These are phyloP conservation scores for Roridomyces roridus DNA, from an alignment of 768 basidiomycete species.

Conservation along the genomic window DNA sequence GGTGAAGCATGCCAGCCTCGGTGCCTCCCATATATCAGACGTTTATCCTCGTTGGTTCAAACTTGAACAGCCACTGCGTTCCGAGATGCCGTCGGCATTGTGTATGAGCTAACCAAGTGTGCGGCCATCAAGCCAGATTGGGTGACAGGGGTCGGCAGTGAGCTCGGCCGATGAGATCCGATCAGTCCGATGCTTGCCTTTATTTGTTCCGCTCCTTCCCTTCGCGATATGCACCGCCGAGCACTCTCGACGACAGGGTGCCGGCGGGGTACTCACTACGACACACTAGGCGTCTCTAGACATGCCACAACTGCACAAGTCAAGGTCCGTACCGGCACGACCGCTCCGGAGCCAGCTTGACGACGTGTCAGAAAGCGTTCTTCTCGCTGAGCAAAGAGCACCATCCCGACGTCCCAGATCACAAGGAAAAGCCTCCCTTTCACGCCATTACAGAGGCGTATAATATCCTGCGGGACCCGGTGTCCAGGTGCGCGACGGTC, in stretches of 20 bases:
- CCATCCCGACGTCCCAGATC: slow-evolving; percentile 21
- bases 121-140: too few species aligned
- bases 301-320: slow-evolving; percentile 11
- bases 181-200: neutral
- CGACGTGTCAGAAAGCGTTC: neutral
- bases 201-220: neutral
- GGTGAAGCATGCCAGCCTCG: neutral
- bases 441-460: slow-evolving; percentile 24
- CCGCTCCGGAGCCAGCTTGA: too few species aligned
- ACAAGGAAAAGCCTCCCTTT: slow-evolving; percentile 17
- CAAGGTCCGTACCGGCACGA: slow-evolving; percentile 14
- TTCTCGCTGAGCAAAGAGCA: slow-evolving; percentile 20
- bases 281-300: slow-evolving; percentile 5
- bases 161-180: too few species aligned
- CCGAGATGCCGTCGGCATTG: too few species aligned
- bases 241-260: slow-evolving; percentile 15
- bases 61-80: too few species aligned
- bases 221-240: slow-evolving; percentile 19
- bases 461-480: slow-evolving; percentile 22
- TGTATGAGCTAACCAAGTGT: too few species aligned
- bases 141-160: too few species aligned
- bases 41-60: too few species aligned
- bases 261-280: slow-evolving; percentile 22
- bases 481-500: slow-evolving; percentile 18
- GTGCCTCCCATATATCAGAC: too few species aligned